A percentile compares a stretch with the other conserved stretches of the same genome.
Evolutionary conservation across 1,139 yeast species (phyloP).

Genomic region (Saccharomyces hybrid): DNA sequence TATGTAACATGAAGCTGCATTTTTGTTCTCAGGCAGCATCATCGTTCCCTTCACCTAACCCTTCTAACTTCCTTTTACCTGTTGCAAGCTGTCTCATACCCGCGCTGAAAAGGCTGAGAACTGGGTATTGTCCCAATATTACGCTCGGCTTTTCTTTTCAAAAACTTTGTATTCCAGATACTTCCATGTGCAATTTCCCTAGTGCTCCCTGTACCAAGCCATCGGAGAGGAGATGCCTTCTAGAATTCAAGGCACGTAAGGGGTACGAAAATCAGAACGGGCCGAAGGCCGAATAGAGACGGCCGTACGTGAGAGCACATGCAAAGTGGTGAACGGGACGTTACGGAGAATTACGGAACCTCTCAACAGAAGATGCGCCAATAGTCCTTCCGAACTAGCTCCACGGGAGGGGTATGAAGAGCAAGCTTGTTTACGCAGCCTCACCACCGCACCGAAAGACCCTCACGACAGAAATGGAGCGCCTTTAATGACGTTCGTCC

Average conservation of each 20-base stretch:
- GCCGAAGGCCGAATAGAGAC: neutral
- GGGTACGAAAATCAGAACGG: neutral
- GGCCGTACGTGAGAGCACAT: neutral
- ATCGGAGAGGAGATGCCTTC: neutral
- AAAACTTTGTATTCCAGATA: slow-evolving; percentile 2
- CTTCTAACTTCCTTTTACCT: neutral
- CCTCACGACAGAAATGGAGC: neutral
- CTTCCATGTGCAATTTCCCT: neutral
- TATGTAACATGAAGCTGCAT: neutral
- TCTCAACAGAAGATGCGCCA: neutral
- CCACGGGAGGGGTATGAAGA: neutral
- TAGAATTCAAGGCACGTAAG: neutral
- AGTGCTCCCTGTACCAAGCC: neutral
- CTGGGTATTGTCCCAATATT: neutral
- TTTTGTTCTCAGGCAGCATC: neutral
- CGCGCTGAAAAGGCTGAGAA: slow-evolving; percentile 1
- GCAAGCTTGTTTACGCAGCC: neutral
- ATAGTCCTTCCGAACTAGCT: neutral
- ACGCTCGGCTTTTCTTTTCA: neutral
- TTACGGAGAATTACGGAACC: neutral
- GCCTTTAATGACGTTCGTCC: neutral
- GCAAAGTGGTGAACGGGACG: neutral
- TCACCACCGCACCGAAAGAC: neutral
- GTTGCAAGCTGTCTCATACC: neutral
- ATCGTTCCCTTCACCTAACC: neutral